Percentiles rank a stretch among this genome's conserved stretches.
Evolutionary conservation across 139 green algal species (phyloP).

Genomic region (Closterium sp.): DNA sequence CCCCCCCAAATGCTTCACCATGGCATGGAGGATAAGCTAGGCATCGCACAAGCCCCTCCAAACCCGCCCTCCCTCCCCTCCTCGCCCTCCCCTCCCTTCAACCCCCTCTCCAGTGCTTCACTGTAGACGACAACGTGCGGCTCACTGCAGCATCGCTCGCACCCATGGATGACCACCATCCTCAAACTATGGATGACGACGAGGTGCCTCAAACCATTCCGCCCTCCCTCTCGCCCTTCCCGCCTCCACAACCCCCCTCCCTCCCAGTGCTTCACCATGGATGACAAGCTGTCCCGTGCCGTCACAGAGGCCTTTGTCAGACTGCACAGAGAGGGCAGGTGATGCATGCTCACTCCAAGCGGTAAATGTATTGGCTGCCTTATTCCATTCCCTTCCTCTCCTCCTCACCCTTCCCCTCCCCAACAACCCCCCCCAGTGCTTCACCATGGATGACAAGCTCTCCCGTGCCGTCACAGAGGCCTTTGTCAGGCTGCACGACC

Average conservation of each 20-base stretch:
- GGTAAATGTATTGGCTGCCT: no score
- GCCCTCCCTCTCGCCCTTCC: neutral
- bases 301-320: no score
- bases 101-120: neutral
- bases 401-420: neutral
- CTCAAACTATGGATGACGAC: conserved; percentile 70
- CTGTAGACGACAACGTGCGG: no score
- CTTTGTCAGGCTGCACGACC: conserved; percentile 76
- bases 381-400: neutral
- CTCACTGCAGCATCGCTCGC: no score
- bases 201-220: no score
- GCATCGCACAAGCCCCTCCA: no score
- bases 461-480: conserved; percentile 73
- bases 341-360: no score
- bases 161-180: conserved; percentile 91
- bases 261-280: conserved; percentile 85
- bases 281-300: no score
- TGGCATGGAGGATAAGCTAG: no score
- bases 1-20: no score
- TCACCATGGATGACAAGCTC: conserved; percentile 95
- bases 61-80: no score
- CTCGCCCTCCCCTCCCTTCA: neutral
- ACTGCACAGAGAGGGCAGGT: no score
- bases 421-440: conserved; percentile 59
- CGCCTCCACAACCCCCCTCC: neutral